These are phyloP conservation scores for Millerago galiae DNA, from an alignment of 805 yeast genomes.

Conservation along the genomic window DNA sequence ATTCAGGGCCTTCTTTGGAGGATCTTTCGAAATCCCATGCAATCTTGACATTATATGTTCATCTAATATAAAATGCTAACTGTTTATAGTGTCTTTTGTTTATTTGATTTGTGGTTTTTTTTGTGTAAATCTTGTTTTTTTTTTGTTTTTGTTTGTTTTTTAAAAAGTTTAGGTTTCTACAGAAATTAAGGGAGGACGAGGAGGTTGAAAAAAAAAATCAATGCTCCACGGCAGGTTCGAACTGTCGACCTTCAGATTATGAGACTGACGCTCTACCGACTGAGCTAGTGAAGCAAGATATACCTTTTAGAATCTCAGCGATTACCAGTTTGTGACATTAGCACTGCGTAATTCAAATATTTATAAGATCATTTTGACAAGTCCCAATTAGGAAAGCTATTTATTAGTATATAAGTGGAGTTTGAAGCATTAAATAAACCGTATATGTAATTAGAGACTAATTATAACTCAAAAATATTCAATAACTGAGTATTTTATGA, in stretches of 20 bases:
- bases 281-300: slow-evolving; percentile 43
- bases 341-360: too few relatives aligned
- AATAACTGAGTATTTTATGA: too few relatives aligned
- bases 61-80: too few relatives aligned
- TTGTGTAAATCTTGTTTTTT: not conserved
- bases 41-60: not conserved
- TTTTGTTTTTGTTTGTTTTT: not conserved
- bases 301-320: too few relatives aligned
- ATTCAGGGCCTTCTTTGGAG: not conserved
- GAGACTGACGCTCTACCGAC: slow-evolving; percentile 56
- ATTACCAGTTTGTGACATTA: too few relatives aligned
- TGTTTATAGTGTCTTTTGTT: too few relatives aligned
- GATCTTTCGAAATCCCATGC: not conserved
- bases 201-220: slow-evolving; percentile 13
- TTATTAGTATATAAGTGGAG: too few relatives aligned
- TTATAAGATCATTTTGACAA: too few relatives aligned
- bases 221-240: slow-evolving; percentile 48
- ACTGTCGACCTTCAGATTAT: slow-evolving; percentile 52
- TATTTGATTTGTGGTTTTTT: not conserved
- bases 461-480: too few relatives aligned
- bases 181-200: not conserved
- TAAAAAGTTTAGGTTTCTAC: not conserved
- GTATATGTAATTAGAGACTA: too few relatives aligned
- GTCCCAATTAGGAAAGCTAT: too few relatives aligned
- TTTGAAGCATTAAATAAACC: too few relatives aligned